phyloP scores from a whole-genome alignment of 2,329 filamentous ascomycete genomes.

The Diaporthe longicolla region DNA sequence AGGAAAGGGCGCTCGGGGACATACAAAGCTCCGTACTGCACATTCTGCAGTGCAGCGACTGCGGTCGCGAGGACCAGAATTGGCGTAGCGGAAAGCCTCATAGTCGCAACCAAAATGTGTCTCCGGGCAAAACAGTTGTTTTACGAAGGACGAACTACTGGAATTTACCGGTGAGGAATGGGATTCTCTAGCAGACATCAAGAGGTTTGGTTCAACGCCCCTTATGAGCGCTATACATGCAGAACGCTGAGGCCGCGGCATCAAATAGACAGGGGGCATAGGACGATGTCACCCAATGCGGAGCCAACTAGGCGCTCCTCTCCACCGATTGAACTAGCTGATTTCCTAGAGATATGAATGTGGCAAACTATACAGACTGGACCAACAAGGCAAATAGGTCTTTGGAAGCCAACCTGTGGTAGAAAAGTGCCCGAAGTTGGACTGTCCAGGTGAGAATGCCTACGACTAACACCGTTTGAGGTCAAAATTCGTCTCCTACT shows the following conservation, averaged over 20 bases:
- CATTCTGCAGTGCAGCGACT: conserved; percentile 23
- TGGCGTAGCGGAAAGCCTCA: conserved; percentile 24
- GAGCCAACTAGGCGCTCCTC: neutral
- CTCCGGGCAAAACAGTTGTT: conserved; percentile 11
- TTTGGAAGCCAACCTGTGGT: neutral
- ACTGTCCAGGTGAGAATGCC: too few species aligned
- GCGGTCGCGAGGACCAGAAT: conserved; percentile 7
- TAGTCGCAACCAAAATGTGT: conserved; percentile 20
- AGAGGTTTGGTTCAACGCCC: neutral
- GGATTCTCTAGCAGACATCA: conserved; percentile 3
- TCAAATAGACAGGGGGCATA: conserved; percentile 10
- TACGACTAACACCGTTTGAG: neutral
- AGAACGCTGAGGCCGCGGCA: conserved; percentile 3
- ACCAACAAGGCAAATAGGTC: neutral
- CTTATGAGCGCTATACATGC: conserved; percentile 16
- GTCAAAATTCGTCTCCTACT: neutral
- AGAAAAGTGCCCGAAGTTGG: neutral
- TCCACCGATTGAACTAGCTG: neutral
- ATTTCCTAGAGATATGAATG: neutral
- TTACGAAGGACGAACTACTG: neutral
- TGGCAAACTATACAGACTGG: neutral
- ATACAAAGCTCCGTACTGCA: conserved; percentile 44
- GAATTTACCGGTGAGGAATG: neutral
- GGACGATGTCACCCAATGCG: conserved; percentile 17
- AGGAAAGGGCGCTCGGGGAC: conserved; percentile 14